Conservation (phyloP, 495 filamentous ascomycete genomes). For the Podospora appendiculata region DNA sequence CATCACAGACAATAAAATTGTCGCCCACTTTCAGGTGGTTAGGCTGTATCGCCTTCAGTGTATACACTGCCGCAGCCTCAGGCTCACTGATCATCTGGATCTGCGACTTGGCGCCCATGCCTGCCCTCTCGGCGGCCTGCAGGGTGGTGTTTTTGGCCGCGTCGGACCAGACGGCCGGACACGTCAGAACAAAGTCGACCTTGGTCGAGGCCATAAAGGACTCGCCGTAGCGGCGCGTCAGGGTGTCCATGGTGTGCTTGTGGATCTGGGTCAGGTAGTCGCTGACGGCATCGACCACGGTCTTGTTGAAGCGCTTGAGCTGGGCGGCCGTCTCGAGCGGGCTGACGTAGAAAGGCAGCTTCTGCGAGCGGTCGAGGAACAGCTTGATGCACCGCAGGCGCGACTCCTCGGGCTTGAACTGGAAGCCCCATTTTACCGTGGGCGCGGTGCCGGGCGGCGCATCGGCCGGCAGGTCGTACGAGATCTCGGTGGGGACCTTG, state of each 20-base stretch:
- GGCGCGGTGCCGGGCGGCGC: slow-evolving; percentile 25
- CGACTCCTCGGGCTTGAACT: slow-evolving; percentile 66
- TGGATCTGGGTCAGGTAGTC: slow-evolving; percentile 66
- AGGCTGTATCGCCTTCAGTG: slow-evolving; percentile 59
- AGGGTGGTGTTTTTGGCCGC: slow-evolving; percentile 61
- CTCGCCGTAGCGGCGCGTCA: slow-evolving; percentile 56
- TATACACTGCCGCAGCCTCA: slow-evolving; percentile 69
- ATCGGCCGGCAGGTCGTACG: slow-evolving; percentile 39
- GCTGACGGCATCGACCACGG: slow-evolving; percentile 51
- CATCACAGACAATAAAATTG: slow-evolving; percentile 69
- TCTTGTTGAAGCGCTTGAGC: slow-evolving; percentile 56
- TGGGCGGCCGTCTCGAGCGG: slow-evolving; percentile 67
- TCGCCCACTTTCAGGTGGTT: slow-evolving; percentile 56
- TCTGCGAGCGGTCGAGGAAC: slow-evolving; percentile 70
- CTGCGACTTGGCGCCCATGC: slow-evolving; percentile 51
- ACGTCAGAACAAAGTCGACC: slow-evolving; percentile 64
- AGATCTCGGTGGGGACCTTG: slow-evolving; percentile 58
- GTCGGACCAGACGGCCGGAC: slow-evolving; percentile 76
- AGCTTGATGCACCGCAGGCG: slow-evolving; percentile 73
- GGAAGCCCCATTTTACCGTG: slow-evolving; percentile 64
- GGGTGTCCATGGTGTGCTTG: slow-evolving; percentile 65
- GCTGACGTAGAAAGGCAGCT: slow-evolving; percentile 68
- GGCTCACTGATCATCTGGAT: slow-evolving; percentile 68
- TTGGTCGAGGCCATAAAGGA: slow-evolving; percentile 53
- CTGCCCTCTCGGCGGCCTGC: slow-evolving; percentile 57